A percentile compares a stretch with the other conserved stretches of the same genome.
These are phyloP conservation scores for Entomortierella chlamydospora DNA, from an alignment of 192 early-diverging fungal species.

Conservation along the genomic window DNA sequence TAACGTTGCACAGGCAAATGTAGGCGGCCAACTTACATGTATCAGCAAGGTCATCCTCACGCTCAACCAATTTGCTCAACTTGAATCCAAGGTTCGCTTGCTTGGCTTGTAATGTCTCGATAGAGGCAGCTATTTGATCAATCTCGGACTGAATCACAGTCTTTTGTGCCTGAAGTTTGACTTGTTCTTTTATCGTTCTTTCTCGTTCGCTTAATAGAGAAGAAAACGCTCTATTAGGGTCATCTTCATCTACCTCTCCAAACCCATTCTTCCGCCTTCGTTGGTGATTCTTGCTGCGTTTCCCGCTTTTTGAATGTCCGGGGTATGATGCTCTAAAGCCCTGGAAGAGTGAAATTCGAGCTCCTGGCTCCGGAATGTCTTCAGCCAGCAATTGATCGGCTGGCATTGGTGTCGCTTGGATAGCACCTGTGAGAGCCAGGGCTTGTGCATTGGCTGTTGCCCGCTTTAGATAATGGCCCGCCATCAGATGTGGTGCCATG, in stretches of 20 bases:
- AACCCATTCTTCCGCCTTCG: conserved; percentile 52
- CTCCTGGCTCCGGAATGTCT: conserved; percentile 67
- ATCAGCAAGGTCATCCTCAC: conserved; percentile 57
- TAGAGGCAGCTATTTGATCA: conserved; percentile 61
- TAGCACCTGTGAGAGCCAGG: conserved; percentile 29
- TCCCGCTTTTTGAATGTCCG: conserved; percentile 52
- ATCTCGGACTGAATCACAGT: conserved; percentile 57
- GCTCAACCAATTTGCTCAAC: conserved; percentile 56
- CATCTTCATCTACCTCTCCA: conserved; percentile 48
- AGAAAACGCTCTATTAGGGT: conserved; percentile 55
- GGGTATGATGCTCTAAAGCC: conserved; percentile 68
- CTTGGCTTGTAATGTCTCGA: conserved; percentile 60
- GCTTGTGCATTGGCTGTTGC: conserved; percentile 36
- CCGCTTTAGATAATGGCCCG: conserved; percentile 49
- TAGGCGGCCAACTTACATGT: conserved; percentile 30
- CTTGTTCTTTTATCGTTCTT: conserved; percentile 61
- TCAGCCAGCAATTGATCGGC: conserved; percentile 56
- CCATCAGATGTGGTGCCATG: conserved; percentile 63
- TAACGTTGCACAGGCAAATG: neutral
- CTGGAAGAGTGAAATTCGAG: conserved; percentile 68
- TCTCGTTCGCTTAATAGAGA: conserved; percentile 65
- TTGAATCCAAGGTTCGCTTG: conserved; percentile 58
- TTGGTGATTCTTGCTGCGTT: conserved; percentile 46
- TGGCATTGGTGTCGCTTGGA: conserved; percentile 20
- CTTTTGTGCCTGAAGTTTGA: conserved; percentile 63